A percentile compares a stretch with the other conserved stretches of the same genome.
These are phyloP conservation scores for Hypoxylon lienhwacheense DNA, from an alignment of 495 filamentous ascomycete species.

Conservation along the genomic window DNA sequence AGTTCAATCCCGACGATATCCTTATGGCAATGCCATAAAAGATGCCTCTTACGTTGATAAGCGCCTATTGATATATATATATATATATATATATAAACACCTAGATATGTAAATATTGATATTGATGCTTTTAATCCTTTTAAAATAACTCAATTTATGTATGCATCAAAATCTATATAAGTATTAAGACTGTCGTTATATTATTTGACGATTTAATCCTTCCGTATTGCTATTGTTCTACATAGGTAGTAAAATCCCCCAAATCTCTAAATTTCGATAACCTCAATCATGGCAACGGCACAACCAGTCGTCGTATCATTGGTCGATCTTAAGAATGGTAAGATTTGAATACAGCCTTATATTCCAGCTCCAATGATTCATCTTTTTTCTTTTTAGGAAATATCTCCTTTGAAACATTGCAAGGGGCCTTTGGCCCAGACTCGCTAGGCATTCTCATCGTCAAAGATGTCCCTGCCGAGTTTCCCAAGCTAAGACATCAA, in stretches of 20 bases:
- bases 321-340: conserved; percentile 56
- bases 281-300: conserved; percentile 32
- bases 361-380: neutral
- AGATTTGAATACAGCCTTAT: conserved; percentile 4
- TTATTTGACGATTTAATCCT: too few relatives aligned
- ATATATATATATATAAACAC: too few relatives aligned
- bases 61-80: neutral
- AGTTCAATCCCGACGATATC: conserved; percentile 27
- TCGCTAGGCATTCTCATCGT: conserved; percentile 94
- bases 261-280: neutral
- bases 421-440: conserved; percentile 85
- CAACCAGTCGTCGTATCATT: conserved; percentile 57
- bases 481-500: conserved; percentile 64
- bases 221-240: too few relatives aligned
- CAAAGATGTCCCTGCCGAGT: conserved; percentile 74
- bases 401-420: conserved; percentile 71
- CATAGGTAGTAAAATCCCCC: neutral
- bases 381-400: conserved; percentile 55
- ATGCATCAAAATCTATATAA: too few relatives aligned
- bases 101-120: neutral
- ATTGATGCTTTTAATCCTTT: too few relatives aligned
- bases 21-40: conserved; percentile 19
- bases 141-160: too few relatives aligned
- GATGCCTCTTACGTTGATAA: neutral
- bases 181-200: too few relatives aligned